Conservation (phyloP, 2,329 filamentous ascomycete species). For the Cadophora sp. region DNA sequence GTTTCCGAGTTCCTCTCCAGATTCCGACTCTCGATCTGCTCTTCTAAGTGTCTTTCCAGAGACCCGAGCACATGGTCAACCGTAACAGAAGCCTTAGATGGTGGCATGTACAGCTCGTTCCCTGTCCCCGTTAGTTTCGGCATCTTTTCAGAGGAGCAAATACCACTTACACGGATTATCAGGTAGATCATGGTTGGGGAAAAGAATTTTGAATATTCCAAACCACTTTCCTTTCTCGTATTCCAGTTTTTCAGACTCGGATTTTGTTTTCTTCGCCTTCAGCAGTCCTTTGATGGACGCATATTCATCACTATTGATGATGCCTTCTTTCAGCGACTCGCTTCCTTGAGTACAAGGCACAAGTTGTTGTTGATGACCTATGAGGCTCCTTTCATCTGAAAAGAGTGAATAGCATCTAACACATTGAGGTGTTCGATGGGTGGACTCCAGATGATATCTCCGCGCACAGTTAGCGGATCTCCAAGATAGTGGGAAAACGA, state of each 20-base stretch:
- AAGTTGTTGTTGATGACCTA: neutral
- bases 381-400: neutral
- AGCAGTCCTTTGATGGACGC: neutral
- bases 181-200: neutral
- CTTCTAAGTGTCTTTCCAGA: neutral
- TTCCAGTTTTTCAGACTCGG: neutral
- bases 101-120: neutral
- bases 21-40: neutral
- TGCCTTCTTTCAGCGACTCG: neutral
- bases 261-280: conserved; percentile 1
- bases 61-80: neutral
- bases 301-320: neutral
- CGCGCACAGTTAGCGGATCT: neutral
- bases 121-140: neutral
- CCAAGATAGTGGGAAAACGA: too few species aligned
- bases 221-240: neutral
- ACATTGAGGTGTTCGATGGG: conserved; percentile 1
- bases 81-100: neutral
- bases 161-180: neutral
- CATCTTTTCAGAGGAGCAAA: neutral
- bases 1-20: neutral
- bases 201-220: neutral
- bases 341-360: neutral
- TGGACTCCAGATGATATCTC: neutral
- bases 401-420: neutral